phyloP scores from a whole-genome alignment of 2,329 filamentous ascomycete genomes.

The Ceratocystis ficicola region DNA sequence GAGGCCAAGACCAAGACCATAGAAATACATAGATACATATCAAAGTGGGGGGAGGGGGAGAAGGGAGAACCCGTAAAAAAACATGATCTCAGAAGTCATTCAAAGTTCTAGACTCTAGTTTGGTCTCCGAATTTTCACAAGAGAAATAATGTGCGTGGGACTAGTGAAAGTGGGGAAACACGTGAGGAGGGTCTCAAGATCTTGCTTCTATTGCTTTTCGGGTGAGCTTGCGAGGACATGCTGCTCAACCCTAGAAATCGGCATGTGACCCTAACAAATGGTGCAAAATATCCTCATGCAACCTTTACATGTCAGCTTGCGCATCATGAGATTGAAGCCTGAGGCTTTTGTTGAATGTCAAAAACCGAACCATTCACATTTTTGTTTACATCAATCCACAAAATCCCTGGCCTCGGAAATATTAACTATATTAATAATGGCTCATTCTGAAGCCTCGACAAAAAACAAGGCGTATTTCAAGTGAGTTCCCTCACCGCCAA shows the following conservation, averaged over 20 bases:
- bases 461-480: constrained; percentile 18
- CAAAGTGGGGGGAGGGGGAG: not conserved
- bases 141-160: not conserved
- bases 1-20: not conserved
- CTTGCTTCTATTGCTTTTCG: not conserved
- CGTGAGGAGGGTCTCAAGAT: not conserved
- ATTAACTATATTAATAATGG: not conserved
- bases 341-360: not conserved
- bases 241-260: not conserved
- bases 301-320: too few relatives aligned
- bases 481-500: constrained; percentile 1
- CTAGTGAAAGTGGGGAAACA: not conserved
- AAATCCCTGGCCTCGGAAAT: not conserved
- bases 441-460: not conserved
- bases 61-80: not conserved
- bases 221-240: not conserved
- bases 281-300: not conserved
- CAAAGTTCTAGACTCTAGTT: not conserved
- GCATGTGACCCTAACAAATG: not conserved
- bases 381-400: too few relatives aligned
- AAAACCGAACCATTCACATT: not conserved
- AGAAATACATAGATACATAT: not conserved
- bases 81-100: not conserved
- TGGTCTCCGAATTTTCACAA: not conserved
- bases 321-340: not conserved